phyloP scores from a whole-genome alignment of 2,329 filamentous ascomycete species.

The Cladosporium sp. region DNA sequence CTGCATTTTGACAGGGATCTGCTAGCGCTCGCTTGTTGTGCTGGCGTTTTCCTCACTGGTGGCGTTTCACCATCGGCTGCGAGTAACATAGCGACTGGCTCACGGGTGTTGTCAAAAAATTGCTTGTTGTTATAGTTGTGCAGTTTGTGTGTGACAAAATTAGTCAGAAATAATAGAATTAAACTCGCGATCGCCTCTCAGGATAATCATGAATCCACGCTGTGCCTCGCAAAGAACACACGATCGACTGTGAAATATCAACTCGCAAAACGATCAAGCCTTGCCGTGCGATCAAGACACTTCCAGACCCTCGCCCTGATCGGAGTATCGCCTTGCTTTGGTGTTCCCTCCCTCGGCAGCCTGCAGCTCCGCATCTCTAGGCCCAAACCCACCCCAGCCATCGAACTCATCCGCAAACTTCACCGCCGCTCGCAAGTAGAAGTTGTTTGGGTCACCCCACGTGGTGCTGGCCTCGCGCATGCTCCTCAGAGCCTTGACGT shows the following conservation, averaged over 20 bases:
- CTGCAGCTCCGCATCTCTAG: constrained; percentile 18
- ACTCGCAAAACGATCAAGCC: too few relatives aligned
- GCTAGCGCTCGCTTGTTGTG: background rate
- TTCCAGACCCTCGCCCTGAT: constrained; percentile 14
- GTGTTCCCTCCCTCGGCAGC: constrained; percentile 10
- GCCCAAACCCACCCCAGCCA: constrained; percentile 56
- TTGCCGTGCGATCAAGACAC: background rate
- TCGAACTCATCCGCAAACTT: constrained; percentile 69
- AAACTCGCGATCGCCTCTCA: too few relatives aligned
- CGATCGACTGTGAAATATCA: too few relatives aligned
- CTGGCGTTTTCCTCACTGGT: constrained; percentile 1
- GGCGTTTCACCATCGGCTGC: background rate
- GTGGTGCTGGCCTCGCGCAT: constrained; percentile 69
- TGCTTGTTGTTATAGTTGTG: too few relatives aligned
- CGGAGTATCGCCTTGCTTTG: constrained; percentile 17
- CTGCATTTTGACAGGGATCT: constrained; percentile 1
- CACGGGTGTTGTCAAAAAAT: background rate
- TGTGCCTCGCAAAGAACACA: too few relatives aligned
- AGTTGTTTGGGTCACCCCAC: constrained; percentile 65
- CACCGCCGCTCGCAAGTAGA: constrained; percentile 63
- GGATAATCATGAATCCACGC: too few relatives aligned
- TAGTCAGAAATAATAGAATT: too few relatives aligned
- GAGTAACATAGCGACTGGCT: background rate
- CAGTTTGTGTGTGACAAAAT: too few relatives aligned
- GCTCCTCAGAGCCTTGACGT: constrained; percentile 73